Base-by-base conservation (phyloP, 2,329 filamentous ascomycete species). In the Xylariaceae sp. region DNA sequence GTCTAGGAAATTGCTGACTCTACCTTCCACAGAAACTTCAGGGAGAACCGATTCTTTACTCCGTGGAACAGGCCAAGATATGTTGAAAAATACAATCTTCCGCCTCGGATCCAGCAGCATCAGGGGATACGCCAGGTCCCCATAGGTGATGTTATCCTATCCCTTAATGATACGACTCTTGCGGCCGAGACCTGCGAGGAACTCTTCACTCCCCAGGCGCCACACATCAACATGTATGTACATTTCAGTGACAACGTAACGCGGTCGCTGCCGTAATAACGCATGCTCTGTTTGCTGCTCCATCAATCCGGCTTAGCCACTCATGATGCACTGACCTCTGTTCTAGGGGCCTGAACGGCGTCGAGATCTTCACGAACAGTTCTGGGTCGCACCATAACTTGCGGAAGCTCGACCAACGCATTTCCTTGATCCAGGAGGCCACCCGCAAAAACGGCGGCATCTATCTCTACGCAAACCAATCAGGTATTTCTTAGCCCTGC, bases 311-410 rank as follows among this genome's bases (percentile, higher is more conserved):
- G n/a, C n/a, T n/a, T n/a, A n/a, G n/a, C n/a, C n/a, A n/a, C n/a
- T n/a, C n/a, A n/a, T n/a, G n/a, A n/a, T n/a, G n/a, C n/a, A n/a
- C n/a, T n/a, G n/a, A n/a, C n/a, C n/a, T n/a, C n/a, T n/a, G n/a
- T n/a, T n/a, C n/a, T n/a, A n/a, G n/a, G n/a, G 54, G 56, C 76
- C 76, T 91, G 1, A 80, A 86, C 64, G 90, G 90, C 3, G 84
- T 85, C 5, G 90, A 91, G 66, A 86, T 91, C 52, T 81, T 90
- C 60, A 84, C 85, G 7, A 93, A 93, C 71, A 85, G 81, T 2
- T 86, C 81, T 50, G 89, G 86, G 6, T 85, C 80, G 12, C 90
- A 93, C 69, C 84, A 86, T 65, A 64, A 63, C 18, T 56, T 75
- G 9, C 78, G 83, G 12, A 92, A 92, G 69, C 79, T 91, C 1